Evolutionary conservation across 352 stramenopile genomes (phyloP).

Genomic region (Elongisporangium undulatum): DNA sequence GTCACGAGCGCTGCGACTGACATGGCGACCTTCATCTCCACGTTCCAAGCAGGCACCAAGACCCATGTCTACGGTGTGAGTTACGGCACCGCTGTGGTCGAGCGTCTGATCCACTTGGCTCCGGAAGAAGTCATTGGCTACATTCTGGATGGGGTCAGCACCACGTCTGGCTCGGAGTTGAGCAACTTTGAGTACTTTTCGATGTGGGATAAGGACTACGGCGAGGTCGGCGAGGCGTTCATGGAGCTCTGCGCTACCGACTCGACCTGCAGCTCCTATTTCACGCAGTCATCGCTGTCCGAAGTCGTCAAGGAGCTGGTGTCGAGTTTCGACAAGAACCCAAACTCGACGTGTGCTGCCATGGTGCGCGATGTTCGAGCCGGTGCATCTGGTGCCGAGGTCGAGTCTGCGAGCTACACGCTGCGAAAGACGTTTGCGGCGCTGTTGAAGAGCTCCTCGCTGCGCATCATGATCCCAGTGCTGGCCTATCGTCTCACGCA

Average conservation of each 20-base stretch:
- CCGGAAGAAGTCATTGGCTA: slow-evolving; percentile 6
- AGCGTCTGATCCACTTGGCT: slow-evolving; percentile 8
- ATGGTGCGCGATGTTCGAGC: too few species aligned
- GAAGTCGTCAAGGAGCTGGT: too few species aligned
- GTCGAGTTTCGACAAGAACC: too few species aligned
- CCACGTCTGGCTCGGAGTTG: slow-evolving; percentile 24
- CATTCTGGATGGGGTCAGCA: slow-evolving; percentile 15
- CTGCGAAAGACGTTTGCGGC: too few species aligned
- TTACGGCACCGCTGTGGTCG: slow-evolving; percentile 14
- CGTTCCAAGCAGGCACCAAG: slow-evolving; percentile 11
- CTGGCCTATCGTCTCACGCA: slow-evolving; percentile 31
- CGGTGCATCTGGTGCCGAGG: too few species aligned
- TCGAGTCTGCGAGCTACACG: too few species aligned
- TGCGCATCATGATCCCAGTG: slow-evolving; percentile 27
- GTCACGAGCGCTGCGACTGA: slow-evolving; percentile 31
- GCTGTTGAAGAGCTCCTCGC: not conserved
- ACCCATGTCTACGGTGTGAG: slow-evolving; percentile 20
- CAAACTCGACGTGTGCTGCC: not conserved
- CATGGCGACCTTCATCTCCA: slow-evolving; percentile 16
- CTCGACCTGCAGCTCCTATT: slow-evolving; percentile 7
- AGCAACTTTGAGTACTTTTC: slow-evolving; percentile 30
- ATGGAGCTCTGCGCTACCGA: slow-evolving; percentile 15
- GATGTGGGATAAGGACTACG: slow-evolving; percentile 31
- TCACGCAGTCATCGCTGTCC: too few species aligned
- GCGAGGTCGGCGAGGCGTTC: slow-evolving; percentile 24